Percentiles rank a stretch among this genome's conserved stretches.
Evolutionary conservation across 257 asterid genomes (phyloP).

Genomic region (Voacanga thouarsii): DNA sequence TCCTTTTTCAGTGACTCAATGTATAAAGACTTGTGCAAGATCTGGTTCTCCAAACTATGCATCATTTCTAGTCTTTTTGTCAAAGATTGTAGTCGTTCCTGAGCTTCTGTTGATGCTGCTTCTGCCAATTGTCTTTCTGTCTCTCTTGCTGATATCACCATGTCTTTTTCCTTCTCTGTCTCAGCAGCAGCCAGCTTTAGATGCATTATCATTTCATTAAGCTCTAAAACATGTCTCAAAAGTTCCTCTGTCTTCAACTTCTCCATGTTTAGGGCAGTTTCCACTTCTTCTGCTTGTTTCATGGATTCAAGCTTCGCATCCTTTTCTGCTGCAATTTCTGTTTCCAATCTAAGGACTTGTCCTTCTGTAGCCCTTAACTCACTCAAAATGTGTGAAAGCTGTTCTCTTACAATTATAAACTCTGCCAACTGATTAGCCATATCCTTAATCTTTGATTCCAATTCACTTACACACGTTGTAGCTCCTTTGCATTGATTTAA

Average conservation of each 20-base stretch:
- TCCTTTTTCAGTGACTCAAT: conserved; percentile 32
- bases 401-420: conserved; percentile 23
- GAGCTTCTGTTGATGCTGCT: conserved; percentile 15
- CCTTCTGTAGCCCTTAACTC: conserved; percentile 31
- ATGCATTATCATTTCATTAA: conserved; percentile 20
- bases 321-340: conserved; percentile 25
- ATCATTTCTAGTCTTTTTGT: conserved; percentile 20
- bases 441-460: conserved; percentile 32
- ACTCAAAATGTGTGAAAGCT: conserved; percentile 21
- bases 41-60: conserved; percentile 36
- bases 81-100: conserved; percentile 11
- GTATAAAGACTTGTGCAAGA: conserved; percentile 29
- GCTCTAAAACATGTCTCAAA: conserved; percentile 25
- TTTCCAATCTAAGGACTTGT: conserved; percentile 28
- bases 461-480: conserved; percentile 23
- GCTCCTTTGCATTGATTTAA: conserved; percentile 35
- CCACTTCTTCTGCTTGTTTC: conserved; percentile 20
- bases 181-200: conserved; percentile 20
- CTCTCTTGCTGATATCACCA: conserved; percentile 16
- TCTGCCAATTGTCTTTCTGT: conserved; percentile 19
- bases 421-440: conserved; percentile 25
- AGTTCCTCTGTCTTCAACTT: conserved; percentile 32
- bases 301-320: conserved; percentile 30
- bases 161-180: conserved; percentile 21
- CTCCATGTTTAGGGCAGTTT: conserved; percentile 28